Conservation (phyloP, 495 filamentous ascomycete genomes). For the Chaetomium cochliodes region DNA sequence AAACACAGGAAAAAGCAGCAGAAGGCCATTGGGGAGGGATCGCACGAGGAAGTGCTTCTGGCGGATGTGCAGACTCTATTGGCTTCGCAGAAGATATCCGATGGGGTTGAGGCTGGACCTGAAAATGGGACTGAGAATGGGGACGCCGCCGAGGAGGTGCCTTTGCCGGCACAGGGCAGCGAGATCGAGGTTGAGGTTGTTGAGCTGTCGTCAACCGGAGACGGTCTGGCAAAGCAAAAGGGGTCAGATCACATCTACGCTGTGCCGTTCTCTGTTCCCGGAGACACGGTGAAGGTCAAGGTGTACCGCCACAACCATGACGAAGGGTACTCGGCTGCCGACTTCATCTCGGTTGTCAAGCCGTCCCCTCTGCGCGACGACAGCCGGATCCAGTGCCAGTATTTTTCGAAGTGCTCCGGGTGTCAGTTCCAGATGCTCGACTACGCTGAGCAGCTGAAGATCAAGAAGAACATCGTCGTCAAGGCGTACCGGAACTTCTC, state of each 20-base stretch:
- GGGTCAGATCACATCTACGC: constrained; percentile 74
- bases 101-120: constrained; percentile 36
- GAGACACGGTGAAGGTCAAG: constrained; percentile 76
- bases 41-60: constrained; percentile 71
- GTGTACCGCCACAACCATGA: constrained; percentile 64
- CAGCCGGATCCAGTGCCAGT: constrained; percentile 70
- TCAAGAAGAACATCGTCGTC: constrained; percentile 83
- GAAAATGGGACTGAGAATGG: constrained; percentile 10
- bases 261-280: constrained; percentile 81
- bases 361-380: constrained; percentile 78
- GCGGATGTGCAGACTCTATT: constrained; percentile 67
- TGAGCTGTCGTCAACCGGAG: constrained; percentile 83
- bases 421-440: constrained; percentile 98
- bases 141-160: constrained; percentile 24
- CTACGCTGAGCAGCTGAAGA: constrained; percentile 78
- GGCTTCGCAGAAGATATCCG: constrained; percentile 47
- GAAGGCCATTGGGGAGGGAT: constrained; percentile 39
- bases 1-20: constrained; percentile 29
- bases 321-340: constrained; percentile 66
- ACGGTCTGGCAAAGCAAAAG: constrained; percentile 69
- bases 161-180: constrained; percentile 63
- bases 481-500: constrained; percentile 94
- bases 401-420: constrained; percentile 83
- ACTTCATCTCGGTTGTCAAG: constrained; percentile 73
- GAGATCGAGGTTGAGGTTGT: constrained; percentile 77